Base-by-base conservation (phyloP, 129 eudicot species). In the Tagetes erecta region DNA sequence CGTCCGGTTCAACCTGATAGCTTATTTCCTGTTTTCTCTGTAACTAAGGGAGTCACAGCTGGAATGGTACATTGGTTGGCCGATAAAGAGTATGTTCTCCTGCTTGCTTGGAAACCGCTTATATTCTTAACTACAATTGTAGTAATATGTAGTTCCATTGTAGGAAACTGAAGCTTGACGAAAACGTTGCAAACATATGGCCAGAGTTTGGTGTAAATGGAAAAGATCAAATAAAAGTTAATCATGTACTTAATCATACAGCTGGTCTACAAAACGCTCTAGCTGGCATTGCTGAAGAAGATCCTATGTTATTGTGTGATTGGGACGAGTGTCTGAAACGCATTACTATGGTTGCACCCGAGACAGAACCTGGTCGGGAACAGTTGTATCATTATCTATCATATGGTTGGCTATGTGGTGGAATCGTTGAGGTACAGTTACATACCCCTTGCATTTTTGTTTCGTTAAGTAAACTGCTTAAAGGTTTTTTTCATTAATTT, bases 1-100 rank as follows among this genome's bases (percentile, higher is more conserved):
- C 94, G 98, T 58, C 91, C 98, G 14, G 98, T 93, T 82, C 98
- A 93, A 80, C 96, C 89, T 11, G 98, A 93, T 86, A 88, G 87
- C 68, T 80, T 93, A 59, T 93, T 93, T 80, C 90, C 96, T 62
- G 96, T 93, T 38, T 93, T 93, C 72, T 93, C 98, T 67, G 97
- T 55, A 70, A 87, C 98, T 7, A 93, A 93, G 83, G 98, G 97
- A 11, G 82, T 93, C 37, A 81, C 95, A 59, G 87, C 98, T 2
- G 98, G 98, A 78, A 83, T 93, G 95, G 68, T 93, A 37, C 97
- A 93, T 84, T 90, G 98, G 96, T 82, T 93, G 60, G 95, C 86
- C 50, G 97, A 90, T 72, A 86, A 86, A 73, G 88, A 97, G 98
- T 93, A 81, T 51, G 85, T 59, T 46, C 68, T 40, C 14, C 13